Percentiles rank a stretch among this genome's conserved stretches.
phyloP scores from a whole-genome alignment of 345 rosid genomes.

The Pelargonium nanum region DNA sequence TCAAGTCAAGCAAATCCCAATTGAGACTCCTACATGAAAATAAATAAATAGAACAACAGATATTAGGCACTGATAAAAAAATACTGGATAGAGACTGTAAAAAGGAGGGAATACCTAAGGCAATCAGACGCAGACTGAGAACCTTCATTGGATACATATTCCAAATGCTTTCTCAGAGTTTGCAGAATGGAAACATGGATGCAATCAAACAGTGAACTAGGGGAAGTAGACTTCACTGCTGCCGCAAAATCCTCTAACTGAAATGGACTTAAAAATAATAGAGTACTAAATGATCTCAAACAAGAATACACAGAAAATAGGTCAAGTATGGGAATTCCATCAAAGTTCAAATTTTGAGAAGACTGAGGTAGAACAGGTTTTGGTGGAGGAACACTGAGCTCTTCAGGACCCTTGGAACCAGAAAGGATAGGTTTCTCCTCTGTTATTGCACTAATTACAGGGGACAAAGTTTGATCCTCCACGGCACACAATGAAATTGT shows the following conservation, averaged over 20 bases:
- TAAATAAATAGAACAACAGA: slow-evolving; percentile 6
- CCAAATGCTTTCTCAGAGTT: slow-evolving; percentile 65
- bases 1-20: slow-evolving; percentile 68
- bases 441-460: slow-evolving; percentile 43
- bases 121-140: slow-evolving; percentile 68
- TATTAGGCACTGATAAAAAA: slow-evolving; percentile 14
- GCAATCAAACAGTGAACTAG: slow-evolving; percentile 60
- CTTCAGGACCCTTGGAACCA: slow-evolving; percentile 24
- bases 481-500: slow-evolving; percentile 13
- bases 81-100: background rate
- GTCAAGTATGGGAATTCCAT: slow-evolving; percentile 48
- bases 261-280: slow-evolving; percentile 86
- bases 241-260: slow-evolving; percentile 77
- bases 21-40: slow-evolving; percentile 74
- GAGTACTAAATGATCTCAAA: slow-evolving; percentile 76
- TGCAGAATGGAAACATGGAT: slow-evolving; percentile 76
- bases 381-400: slow-evolving; percentile 36
- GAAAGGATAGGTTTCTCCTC: slow-evolving; percentile 36
- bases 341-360: slow-evolving; percentile 48
- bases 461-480: slow-evolving; percentile 34
- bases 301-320: slow-evolving; percentile 69
- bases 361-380: slow-evolving; percentile 71
- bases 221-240: slow-evolving; percentile 44
- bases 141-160: slow-evolving; percentile 66
- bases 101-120: slow-evolving; percentile 55